Evolutionary conservation across 176 grass and related monocot species (phyloP), one percentile per base, ranked within the genome.

Genomic region (Oryza punctata): DNA sequence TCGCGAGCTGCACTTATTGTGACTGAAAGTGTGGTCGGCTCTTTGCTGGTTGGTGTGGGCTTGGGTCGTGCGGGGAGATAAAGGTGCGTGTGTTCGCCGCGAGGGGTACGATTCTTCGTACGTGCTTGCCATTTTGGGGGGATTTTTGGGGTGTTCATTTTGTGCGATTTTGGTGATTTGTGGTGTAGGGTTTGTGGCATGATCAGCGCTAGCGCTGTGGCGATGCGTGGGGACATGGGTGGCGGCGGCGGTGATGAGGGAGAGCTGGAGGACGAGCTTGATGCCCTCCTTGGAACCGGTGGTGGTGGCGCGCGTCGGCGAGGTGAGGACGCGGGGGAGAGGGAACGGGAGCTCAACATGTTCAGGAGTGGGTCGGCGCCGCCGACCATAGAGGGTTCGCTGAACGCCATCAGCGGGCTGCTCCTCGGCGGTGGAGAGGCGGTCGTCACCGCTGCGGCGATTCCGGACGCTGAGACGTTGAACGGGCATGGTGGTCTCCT

Each of bases 361-460:
- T 97, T 91, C 75, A 77, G 95, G 61, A 97, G 95, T 27, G 95
- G 95, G 32, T 97, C 95, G 10, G 95, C 95, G n/a, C 95, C 95
- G 1, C 95, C 95, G 50, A 97, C 95, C 13, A 93, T 97, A 45
- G 95, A 97, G 83, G 94, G 95, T 44, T 92, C 95, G 21, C 59
- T 94, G 10, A 91, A 85, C 47, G 92, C 95, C 23, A 89, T 92
- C 44, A 89, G 84, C 33, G 89, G 86, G 23, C 45, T 94, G 7
- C 87, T 88, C 63, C 59, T 79, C 43, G 68, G 74, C 2, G 88
- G 77, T 11, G 85, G 63, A 9, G 85, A 76, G 43, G 52, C 69
- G 26, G 12, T 63, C 7, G 37, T 87, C 26, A 37, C 52, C 5
- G 54, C 16, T n/a, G 73, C 78, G 25, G 60, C 74, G 38, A 61